Base-by-base conservation (phyloP, 2,329 filamentous ascomycete genomes). In the Claviceps sp. region DNA sequence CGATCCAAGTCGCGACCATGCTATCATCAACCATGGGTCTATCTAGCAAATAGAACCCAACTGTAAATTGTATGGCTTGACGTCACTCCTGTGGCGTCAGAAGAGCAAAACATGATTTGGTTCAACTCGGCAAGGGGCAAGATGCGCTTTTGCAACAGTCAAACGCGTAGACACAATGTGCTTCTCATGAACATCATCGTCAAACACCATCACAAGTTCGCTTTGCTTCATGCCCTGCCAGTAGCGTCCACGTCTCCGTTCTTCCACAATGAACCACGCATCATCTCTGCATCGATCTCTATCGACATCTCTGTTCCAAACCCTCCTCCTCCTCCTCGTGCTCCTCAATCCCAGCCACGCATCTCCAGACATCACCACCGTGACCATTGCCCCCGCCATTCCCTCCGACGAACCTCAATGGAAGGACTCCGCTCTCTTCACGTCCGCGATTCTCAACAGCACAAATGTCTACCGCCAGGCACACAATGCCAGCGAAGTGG, bases 381-480 rank as follows among this genome's bases (percentile, higher is more conserved):
- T 55, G 45, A 50, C 48, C n/a, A 45, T 18, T 8, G 26, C 44
- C 9, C 38, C 51, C 3, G 20, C 46, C n/a, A 44, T 52, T 4
- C 51, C 54, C 22, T 40, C 48, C 9, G 41, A 51, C 41, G 48
- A 48, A 37, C 51, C 54, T 16, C 51, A 53, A 26, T 55, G 48
- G 48, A 44, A 49, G 9, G 43, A 24, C 1, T 13, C 30, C 3
- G 22, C 34, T 13, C 7, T 37, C 50, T 79, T 79, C 65, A 69
- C 67, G 2, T 70, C 70, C 14, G 74, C 78, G n/a, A 67, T 87
- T 24, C 73, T 89, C 50, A 75, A 79, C 62, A 75, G 73, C 58
- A 86, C 81, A 40, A 89, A 89, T 65, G 65, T 71, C 47, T 87
- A 84, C 68, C 80, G 85, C 22, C 56, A 58, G 6, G 66, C 79